phyloP scores from a whole-genome alignment of 257 asterid species.

The Coffea canephora region DNA sequence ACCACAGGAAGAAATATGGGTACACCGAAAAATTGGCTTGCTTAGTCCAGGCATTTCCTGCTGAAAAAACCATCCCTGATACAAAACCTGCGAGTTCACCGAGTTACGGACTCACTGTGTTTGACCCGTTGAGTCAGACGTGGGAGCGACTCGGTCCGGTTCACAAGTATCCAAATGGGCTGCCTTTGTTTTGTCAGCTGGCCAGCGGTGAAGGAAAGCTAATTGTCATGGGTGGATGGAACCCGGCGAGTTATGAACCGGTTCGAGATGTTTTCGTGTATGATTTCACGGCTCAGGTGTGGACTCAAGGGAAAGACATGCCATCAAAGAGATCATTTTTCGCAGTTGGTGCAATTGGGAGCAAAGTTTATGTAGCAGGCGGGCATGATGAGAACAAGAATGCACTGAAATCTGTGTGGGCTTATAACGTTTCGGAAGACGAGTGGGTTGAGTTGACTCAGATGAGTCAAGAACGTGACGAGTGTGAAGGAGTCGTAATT shows the following conservation, averaged over 20 bases:
- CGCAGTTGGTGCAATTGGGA: slow-evolving; percentile 2
- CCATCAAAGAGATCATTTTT: slow-evolving; percentile 14
- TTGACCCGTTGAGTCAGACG: slow-evolving; percentile 1
- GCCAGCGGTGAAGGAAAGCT: slow-evolving; percentile 11
- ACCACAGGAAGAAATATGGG: not conserved
- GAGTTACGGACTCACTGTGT: slow-evolving; percentile 5
- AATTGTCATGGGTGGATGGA: slow-evolving; percentile 12
- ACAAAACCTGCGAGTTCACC: not conserved
- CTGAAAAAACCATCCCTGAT: not conserved
- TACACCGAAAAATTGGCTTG: not conserved
- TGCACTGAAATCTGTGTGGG: slow-evolving; percentile 12
- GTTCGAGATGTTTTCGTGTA: slow-evolving; percentile 12
- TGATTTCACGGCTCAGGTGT: slow-evolving; percentile 2
- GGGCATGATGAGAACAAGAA: slow-evolving; percentile 16
- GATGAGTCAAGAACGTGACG: slow-evolving; percentile 7
- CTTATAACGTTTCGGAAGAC: not conserved
- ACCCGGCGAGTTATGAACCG: not conserved
- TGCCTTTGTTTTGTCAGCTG: slow-evolving; percentile 11
- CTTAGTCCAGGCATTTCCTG: slow-evolving; percentile 2
- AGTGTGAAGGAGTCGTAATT: slow-evolving; percentile 1
- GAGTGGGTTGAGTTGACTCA: slow-evolving; percentile 13
- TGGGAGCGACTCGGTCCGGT: slow-evolving; percentile 7
- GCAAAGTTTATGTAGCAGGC: slow-evolving; percentile 6
- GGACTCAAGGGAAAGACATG: slow-evolving; percentile 11
- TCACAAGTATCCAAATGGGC: slow-evolving; percentile 4